Percentiles rank a stretch among this genome's conserved stretches.
These are phyloP conservation scores for Xylariomycetidae sp. DNA, from an alignment of 2,329 filamentous ascomycete species.

Conservation along the genomic window DNA sequence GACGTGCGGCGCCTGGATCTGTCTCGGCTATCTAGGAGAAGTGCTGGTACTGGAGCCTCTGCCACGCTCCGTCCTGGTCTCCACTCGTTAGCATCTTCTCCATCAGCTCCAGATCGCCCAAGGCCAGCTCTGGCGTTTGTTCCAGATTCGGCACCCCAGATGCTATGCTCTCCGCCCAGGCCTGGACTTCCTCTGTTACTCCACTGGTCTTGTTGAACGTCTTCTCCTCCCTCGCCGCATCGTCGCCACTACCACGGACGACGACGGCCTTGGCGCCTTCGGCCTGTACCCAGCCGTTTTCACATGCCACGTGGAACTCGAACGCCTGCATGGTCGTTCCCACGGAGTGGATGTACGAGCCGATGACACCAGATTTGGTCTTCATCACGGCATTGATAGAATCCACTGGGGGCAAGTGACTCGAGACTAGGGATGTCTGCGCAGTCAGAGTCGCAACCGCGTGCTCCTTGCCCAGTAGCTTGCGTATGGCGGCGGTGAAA, in stretches of 20 bases:
- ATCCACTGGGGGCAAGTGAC: constrained; percentile 59
- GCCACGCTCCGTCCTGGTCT: constrained; percentile 33
- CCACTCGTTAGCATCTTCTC: constrained; percentile 45
- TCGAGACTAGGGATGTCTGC: constrained; percentile 47
- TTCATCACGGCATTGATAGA: constrained; percentile 55
- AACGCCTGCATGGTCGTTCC: constrained; percentile 48
- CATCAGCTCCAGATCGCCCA: constrained; percentile 55
- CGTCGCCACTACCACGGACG: constrained; percentile 27
- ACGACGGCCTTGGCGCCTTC: constrained; percentile 39
- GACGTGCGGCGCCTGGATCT: no score
- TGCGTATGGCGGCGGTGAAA: constrained; percentile 56
- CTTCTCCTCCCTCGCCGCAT: constrained; percentile 34
- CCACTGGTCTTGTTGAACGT: constrained; percentile 46
- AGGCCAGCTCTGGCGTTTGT: constrained; percentile 51
- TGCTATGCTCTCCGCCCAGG: constrained; percentile 50
- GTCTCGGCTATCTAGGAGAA: constrained; percentile 7
- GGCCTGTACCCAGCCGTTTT: constrained; percentile 47
- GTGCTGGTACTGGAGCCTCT: constrained; percentile 35
- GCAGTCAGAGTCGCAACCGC: constrained; percentile 44
- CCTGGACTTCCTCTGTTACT: constrained; percentile 54
- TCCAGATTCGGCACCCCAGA: constrained; percentile 41
- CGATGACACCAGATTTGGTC: constrained; percentile 47
- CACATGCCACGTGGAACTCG: constrained; percentile 52
- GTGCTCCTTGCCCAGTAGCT: constrained; percentile 46
- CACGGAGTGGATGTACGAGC: constrained; percentile 51